Evolutionary conservation across 306 rosid species (phyloP).

Genomic region (Cucumis sativus): Cucumber_9930_V3 NC_026660.2:2902001-2902500

Average conservation of each 20-base stretch:
- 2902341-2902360: not conserved
- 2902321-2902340: not conserved
- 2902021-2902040: conserved; percentile 77
- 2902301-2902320: not conserved
- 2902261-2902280: not conserved
- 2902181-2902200: not conserved
- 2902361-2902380: not conserved
- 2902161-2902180: not conserved
- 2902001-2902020: conserved; percentile 62
- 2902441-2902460: not conserved
- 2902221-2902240: not conserved
- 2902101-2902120: not conserved
- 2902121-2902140: not conserved
- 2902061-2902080: not conserved
- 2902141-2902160: not conserved
- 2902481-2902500: conserved; percentile 79
- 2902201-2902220: not conserved
- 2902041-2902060: conserved; percentile 54
- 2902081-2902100: not conserved
- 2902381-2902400: not conserved
- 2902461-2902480: conserved; percentile 39
- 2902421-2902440: no score
- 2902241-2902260: not conserved
- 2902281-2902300: not conserved
- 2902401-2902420: not conserved